Percentiles rank a stretch among this genome's conserved stretches.
phyloP scores from a whole-genome alignment of 1,284 basidiomycete species.

The Coniferiporia weirii region DNA sequence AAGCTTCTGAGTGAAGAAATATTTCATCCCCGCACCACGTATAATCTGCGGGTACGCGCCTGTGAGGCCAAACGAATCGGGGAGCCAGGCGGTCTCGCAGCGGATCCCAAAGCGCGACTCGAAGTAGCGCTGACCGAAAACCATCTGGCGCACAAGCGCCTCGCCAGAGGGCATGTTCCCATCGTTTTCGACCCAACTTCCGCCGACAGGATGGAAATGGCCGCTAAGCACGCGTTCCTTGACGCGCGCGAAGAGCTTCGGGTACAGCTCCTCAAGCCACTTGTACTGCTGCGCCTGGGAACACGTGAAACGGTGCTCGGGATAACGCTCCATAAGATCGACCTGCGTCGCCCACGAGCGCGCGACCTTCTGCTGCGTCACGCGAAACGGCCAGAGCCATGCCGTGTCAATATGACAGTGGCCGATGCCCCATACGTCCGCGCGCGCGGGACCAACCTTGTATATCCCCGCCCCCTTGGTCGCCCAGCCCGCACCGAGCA shows the following conservation, averaged over 20 bases:
- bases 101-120: constrained; percentile 78
- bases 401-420: constrained; percentile 60
- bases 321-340: constrained; percentile 93
- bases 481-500: constrained; percentile 86
- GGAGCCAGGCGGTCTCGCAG: constrained; percentile 80
- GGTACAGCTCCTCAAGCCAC: constrained; percentile 92
- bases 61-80: constrained; percentile 90
- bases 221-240: constrained; percentile 73
- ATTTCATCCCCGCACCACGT: constrained; percentile 81
- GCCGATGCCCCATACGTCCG: constrained; percentile 69
- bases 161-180: constrained; percentile 93
- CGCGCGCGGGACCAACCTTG: constrained; percentile 45
- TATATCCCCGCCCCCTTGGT: constrained; percentile 63
- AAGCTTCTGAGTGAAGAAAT: constrained; percentile 98
- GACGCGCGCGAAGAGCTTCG: constrained; percentile 78
- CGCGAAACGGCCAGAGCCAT: constrained; percentile 89
- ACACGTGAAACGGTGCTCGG: constrained; percentile 90
- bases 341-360: constrained; percentile 93
- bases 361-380: constrained; percentile 95
- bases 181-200: constrained; percentile 88
- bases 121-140: constrained; percentile 91
- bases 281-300: constrained; percentile 95
- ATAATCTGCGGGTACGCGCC: constrained; percentile 91
- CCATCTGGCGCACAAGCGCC: constrained; percentile 82
- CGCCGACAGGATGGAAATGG: constrained; percentile 82